phyloP scores from a whole-genome alignment of 768 basidiomycete species.

The Mycena albidolilacea region DNA sequence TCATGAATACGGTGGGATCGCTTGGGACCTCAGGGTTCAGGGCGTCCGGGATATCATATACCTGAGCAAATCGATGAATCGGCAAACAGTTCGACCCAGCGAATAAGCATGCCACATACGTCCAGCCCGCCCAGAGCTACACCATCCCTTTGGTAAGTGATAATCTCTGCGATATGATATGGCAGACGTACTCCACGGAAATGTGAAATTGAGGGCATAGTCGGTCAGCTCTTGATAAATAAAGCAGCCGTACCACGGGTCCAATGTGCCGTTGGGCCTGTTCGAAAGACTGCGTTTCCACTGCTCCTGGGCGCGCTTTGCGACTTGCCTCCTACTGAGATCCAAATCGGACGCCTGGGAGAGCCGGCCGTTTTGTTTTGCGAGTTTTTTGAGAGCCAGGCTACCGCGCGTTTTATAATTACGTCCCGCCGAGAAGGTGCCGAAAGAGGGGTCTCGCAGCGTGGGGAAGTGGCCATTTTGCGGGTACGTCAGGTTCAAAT shows the following conservation, averaged over 20 bases:
- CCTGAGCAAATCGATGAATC: conserved; percentile 41
- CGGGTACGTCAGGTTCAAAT: conserved; percentile 79
- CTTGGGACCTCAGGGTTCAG: conserved; percentile 65
- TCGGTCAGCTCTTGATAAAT: conserved; percentile 75
- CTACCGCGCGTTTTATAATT: conserved; percentile 25
- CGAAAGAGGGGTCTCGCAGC: conserved; percentile 44
- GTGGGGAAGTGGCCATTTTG: conserved; percentile 67
- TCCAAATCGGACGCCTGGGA: background rate
- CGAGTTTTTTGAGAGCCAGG: conserved; percentile 41
- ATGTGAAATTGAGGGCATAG: conserved; percentile 80
- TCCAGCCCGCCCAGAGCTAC: conserved; percentile 35
- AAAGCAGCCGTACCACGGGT: conserved; percentile 74
- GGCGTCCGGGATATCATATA: conserved; percentile 71
- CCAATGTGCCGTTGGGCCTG: conserved; percentile 68
- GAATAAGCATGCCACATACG: conserved; percentile 49
- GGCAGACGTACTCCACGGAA: conserved; percentile 63
- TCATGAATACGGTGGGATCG: conserved; percentile 62
- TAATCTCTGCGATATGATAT: too few species aligned
- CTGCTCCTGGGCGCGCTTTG: conserved; percentile 36
- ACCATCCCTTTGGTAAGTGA: background rate
- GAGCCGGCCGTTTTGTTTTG: conserved; percentile 35
- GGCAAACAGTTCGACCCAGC: background rate
- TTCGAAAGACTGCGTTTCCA: conserved; percentile 66
- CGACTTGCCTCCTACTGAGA: conserved; percentile 40
- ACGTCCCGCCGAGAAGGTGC: conserved; percentile 32